Percentiles rank a stretch among this genome's conserved stretches.
Evolutionary conservation across 805 yeast species (phyloP).

Genomic region (Candida ulmi): DNA sequence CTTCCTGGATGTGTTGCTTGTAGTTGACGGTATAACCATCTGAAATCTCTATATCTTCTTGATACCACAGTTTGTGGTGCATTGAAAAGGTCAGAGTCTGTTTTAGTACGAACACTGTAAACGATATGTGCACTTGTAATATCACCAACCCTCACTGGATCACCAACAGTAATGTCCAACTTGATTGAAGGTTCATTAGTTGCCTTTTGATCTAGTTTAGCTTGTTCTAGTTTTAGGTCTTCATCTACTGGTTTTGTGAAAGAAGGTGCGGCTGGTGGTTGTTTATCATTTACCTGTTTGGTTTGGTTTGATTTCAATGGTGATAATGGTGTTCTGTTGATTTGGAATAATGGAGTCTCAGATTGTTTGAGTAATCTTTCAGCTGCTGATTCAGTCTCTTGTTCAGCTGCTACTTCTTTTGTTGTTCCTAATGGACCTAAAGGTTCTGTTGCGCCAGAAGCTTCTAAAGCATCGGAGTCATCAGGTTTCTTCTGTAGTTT

Average conservation of each 20-base stretch:
- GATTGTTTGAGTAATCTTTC: constrained; percentile 37
- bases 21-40: constrained; percentile 90
- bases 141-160: constrained; percentile 90
- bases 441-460: constrained; percentile 23
- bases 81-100: constrained; percentile 28
- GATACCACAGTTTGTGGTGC: constrained; percentile 53
- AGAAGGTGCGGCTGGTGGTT: constrained; percentile 2
- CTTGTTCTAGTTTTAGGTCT: constrained; percentile 12
- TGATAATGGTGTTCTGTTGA: constrained; percentile 26
- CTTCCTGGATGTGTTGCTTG: constrained; percentile 84
- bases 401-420: constrained; percentile 25
- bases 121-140: constrained; percentile 84
- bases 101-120: constrained; percentile 65
- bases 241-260: constrained; percentile 1
- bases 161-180: constrained; percentile 73
- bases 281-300: constrained; percentile 2
- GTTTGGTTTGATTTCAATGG: constrained; percentile 14
- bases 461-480: constrained; percentile 14
- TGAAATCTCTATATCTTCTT: constrained; percentile 84
- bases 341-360: constrained; percentile 50
- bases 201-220: constrained; percentile 2
- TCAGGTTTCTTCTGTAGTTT: constrained; percentile 9
- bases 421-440: constrained; percentile 27
- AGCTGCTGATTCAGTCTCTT: constrained; percentile 26
- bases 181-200: constrained; percentile 15